These are phyloP conservation scores for Fusarium oligoseptatum DNA, from an alignment of 2,329 filamentous ascomycete species.

Conservation along the genomic window DNA sequence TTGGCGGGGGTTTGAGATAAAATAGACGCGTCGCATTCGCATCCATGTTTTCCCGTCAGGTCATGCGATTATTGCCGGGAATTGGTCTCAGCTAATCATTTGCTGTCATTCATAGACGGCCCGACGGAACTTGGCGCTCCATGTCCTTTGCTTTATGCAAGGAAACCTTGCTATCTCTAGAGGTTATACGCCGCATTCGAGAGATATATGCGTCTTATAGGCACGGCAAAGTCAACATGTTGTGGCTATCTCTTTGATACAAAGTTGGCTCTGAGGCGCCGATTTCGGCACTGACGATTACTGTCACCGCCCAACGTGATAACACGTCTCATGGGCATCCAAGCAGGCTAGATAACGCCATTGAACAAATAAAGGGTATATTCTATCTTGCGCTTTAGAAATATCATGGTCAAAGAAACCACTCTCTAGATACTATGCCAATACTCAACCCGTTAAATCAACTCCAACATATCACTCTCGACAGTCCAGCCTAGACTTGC, in stretches of 20 bases:
- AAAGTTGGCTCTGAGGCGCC: not conserved
- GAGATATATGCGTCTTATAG: not conserved
- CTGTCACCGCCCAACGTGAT: not conserved
- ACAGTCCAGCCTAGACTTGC: conserved; percentile 6
- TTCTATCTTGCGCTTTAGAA: conserved; percentile 1
- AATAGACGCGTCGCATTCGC: conserved; percentile 21
- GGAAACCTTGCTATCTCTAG: not conserved
- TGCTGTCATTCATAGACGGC: conserved; percentile 7
- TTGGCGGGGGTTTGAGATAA: conserved; percentile 23
- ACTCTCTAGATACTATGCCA: not conserved
- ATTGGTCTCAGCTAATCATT: conserved; percentile 30
- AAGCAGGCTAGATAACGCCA: not conserved
- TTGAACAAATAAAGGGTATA: conserved; percentile 15
- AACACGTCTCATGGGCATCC: not conserved
- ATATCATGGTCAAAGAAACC: not conserved
- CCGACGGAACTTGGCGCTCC: not conserved
- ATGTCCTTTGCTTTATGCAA: not conserved
- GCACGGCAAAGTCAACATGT: not conserved
- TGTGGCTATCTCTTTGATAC: not conserved
- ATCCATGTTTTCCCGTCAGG: conserved; percentile 26
- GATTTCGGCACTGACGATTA: not conserved
- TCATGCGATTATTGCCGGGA: conserved; percentile 41
- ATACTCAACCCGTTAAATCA: not conserved
- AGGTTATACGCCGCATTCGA: not conserved
- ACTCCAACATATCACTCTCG: not conserved